phyloP scores from a whole-genome alignment of 2,329 filamentous ascomycete genomes.

The Stagonosporopsis vannaccii region DNA sequence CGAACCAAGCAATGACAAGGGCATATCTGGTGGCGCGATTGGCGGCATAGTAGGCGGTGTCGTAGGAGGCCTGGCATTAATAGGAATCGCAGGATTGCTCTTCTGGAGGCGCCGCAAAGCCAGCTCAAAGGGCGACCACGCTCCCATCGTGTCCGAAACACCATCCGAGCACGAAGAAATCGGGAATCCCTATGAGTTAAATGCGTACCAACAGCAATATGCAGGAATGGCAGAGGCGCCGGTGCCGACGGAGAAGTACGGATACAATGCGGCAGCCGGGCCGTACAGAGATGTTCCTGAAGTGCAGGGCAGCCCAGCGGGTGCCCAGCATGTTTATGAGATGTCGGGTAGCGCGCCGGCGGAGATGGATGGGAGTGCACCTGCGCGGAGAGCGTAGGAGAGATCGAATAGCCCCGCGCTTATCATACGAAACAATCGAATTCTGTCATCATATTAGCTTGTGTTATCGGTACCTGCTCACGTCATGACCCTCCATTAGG shows the following conservation, averaged over 20 bases:
- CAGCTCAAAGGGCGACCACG: conserved; percentile 6
- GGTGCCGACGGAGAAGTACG: conserved; percentile 18
- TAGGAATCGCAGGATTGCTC: conserved; percentile 18
- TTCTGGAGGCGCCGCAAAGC: conserved; percentile 16
- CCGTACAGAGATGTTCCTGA: conserved; percentile 10
- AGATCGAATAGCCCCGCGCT: neutral
- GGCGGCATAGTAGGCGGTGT: conserved; percentile 27
- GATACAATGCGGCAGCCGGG: neutral
- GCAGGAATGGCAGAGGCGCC: conserved; percentile 7
- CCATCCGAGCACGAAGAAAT: conserved; percentile 17
- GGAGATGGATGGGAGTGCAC: conserved; percentile 14
- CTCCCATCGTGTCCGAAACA: conserved; percentile 3
- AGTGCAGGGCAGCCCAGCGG: conserved; percentile 4
- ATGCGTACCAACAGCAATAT: conserved; percentile 8
- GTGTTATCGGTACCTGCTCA: neutral
- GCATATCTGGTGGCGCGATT: conserved; percentile 25
- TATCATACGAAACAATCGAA: neutral
- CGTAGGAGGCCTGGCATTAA: conserved; percentile 21
- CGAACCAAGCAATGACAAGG: neutral
- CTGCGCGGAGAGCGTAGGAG: neutral
- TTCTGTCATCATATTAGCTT: neutral
- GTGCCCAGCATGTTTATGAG: neutral
- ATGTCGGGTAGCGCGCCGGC: conserved; percentile 14
- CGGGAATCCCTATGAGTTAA: conserved; percentile 18
- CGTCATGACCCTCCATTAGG: too few species aligned